Evolutionary conservation across 306 rosid species (phyloP).

Genomic region (Canavalia gladiata): DNA sequence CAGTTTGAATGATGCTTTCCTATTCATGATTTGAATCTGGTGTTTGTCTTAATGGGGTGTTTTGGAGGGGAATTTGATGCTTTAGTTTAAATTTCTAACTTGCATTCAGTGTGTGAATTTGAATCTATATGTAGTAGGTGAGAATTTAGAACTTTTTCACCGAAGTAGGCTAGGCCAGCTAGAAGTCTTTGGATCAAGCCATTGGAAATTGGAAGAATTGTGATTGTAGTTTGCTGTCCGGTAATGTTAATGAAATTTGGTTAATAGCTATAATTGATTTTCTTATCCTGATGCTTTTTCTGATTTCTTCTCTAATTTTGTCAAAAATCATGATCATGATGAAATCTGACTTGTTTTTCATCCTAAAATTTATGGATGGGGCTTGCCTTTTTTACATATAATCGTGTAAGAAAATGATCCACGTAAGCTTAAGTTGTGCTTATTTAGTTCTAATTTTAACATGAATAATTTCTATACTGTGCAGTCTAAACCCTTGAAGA

Average conservation of each 20-base stretch:
- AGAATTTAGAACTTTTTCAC: slow-evolving; percentile 22
- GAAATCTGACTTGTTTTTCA: neutral
- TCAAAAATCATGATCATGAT: slow-evolving; percentile 3
- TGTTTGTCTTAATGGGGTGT: slow-evolving; percentile 1
- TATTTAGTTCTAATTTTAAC: slow-evolving; percentile 40
- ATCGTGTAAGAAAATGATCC: slow-evolving; percentile 5
- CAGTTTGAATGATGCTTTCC: neutral
- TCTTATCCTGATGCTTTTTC: slow-evolving; percentile 31
- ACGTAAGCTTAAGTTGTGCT: neutral
- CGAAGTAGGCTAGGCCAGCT: neutral
- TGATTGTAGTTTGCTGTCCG: slow-evolving; percentile 9
- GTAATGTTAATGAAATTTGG: neutral
- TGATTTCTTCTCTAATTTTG: slow-evolving; percentile 18
- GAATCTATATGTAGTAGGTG: neutral
- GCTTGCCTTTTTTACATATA: neutral
- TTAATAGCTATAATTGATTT: neutral
- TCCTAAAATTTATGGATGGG: neutral
- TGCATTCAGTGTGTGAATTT: neutral
- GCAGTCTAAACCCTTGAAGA: slow-evolving; percentile 83
- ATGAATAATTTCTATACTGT: slow-evolving; percentile 36
- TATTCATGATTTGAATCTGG: slow-evolving; percentile 30
- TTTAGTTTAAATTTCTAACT: slow-evolving; percentile 4
- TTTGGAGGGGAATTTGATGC: slow-evolving; percentile 22
- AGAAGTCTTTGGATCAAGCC: neutral
- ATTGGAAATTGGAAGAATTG: slow-evolving; percentile 26